phyloP scores from a whole-genome alignment of 345 rosid genomes.

The Citropsis articulata region DNA sequence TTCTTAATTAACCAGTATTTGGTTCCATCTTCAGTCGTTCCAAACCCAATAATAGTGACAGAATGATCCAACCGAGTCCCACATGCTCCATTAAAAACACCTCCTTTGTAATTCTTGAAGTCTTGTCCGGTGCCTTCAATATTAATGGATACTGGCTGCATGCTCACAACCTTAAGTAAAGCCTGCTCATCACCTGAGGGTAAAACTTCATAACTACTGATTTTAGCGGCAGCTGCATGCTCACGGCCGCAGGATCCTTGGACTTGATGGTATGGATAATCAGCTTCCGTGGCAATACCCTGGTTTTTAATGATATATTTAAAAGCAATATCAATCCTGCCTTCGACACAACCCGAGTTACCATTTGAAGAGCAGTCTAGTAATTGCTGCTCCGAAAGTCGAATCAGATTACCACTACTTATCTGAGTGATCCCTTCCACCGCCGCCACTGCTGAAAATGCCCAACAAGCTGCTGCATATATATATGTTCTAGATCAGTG shows the following conservation, averaged over 20 bases:
- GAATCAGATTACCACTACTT: neutral
- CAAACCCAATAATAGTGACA: slow-evolving; percentile 44
- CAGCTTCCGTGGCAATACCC: neutral
- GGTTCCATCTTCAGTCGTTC: slow-evolving; percentile 27
- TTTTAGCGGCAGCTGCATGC: neutral
- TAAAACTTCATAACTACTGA: slow-evolving; percentile 25
- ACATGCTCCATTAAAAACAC: slow-evolving; percentile 38
- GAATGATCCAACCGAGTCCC: slow-evolving; percentile 36
- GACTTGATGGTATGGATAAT: neutral
- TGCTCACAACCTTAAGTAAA: slow-evolving; percentile 15
- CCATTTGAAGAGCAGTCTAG: neutral
- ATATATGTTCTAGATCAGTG: no score
- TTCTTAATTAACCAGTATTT: slow-evolving; percentile 56
- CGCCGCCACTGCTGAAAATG: neutral
- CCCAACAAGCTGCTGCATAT: neutral
- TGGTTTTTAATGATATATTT: neutral
- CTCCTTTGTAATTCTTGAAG: slow-evolving; percentile 27
- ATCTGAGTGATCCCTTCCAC: neutral
- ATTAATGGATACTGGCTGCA: slow-evolving; percentile 55
- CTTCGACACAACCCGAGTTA: neutral
- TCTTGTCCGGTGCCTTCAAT: slow-evolving; percentile 14
- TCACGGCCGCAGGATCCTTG: no score
- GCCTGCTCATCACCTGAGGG: slow-evolving; percentile 39
- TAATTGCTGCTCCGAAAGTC: neutral
- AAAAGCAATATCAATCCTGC: neutral